phyloP scores from a whole-genome alignment of 2,329 filamentous ascomycete species.

The Fusarium graminum region DNA sequence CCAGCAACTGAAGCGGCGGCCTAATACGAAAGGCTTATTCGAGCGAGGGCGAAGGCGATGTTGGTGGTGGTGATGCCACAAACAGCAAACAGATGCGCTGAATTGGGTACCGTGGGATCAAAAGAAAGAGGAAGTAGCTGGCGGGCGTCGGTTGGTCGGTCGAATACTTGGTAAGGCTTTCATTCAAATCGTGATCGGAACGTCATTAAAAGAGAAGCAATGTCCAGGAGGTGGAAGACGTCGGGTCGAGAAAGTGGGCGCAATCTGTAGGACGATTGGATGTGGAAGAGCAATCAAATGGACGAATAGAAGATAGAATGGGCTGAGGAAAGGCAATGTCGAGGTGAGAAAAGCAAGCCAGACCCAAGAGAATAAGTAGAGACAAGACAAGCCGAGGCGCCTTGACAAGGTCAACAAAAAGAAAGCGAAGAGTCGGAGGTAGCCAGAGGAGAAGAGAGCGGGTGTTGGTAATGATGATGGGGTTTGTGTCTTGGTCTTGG shows the following conservation, averaged over 20 bases:
- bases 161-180: conserved; percentile 29
- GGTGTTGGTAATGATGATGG: conserved; percentile 41
- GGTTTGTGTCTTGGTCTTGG: conserved; percentile 39
- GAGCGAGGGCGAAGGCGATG: conserved; percentile 8
- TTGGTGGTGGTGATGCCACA: conserved; percentile 29
- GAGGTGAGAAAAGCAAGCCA: conserved; percentile 33
- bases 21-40: conserved; percentile 21
- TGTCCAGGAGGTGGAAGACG: conserved; percentile 11
- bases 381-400: background rate
- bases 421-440: conserved; percentile 23
- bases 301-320: conserved; percentile 29
- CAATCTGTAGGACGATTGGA: conserved; percentile 33
- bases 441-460: conserved; percentile 30
- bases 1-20: conserved; percentile 21
- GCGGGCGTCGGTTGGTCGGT: conserved; percentile 23
- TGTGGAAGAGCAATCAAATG: conserved; percentile 36
- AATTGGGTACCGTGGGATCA: conserved; percentile 31
- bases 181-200: conserved; percentile 38
- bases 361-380: conserved; percentile 21
- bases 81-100: conserved; percentile 28
- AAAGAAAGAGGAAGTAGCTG: conserved; percentile 25
- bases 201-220: conserved; percentile 18
- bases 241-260: conserved; percentile 33
- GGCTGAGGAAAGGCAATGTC: conserved; percentile 35
- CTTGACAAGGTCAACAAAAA: conserved; percentile 20